Evolutionary conservation across 805 yeast genomes (phyloP), one percentile per base, ranked within the genome.

Genomic region (Hanseniaspora valbyensis): DNA sequence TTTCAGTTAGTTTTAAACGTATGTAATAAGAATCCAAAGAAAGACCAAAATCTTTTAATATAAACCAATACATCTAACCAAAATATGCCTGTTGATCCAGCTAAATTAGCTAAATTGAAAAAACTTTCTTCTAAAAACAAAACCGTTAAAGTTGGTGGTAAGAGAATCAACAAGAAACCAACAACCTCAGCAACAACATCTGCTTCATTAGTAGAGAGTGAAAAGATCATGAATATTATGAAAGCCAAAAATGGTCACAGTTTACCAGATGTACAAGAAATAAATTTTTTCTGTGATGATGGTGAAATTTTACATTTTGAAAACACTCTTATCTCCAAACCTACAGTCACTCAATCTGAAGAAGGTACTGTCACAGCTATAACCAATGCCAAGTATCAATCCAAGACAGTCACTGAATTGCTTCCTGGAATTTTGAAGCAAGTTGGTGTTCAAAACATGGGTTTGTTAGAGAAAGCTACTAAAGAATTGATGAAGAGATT

Each of bases 201-300:
- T 18, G 39, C 39, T 18, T 16, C 21, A 16, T 34, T 34, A 26
- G 13, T 14, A 4, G 42, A 39, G 7, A 8, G 41, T 9, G 51
- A 48, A 14, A 48, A 48, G 30, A 40, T 48, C 7, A 19, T 24
- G 8, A 37, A 19, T 16, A 28, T 41, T 8, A 39, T 40, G 43
- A 45, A 45, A 26, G 43, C 32, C 3, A 40, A 40, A 21, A 33
- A 39, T 8, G 21, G 41, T 5, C 36, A 37, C 16, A n/a, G 28
- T 2, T 26, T 48, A n/a, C 42, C 40, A 32, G 87, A 84, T 64
- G 81, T 90, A 63, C 95, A 87, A 69, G 96, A 90, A 76, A 97
- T 95, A 65, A 90, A 89, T 80, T 85, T 90, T 77, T 89, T 92
- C 84, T 83, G 77, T 71, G 95, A 87, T 57, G 96, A 90, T 69